Evolutionary conservation across 164 flowering plant genomes (phyloP), one percentile per base, ranked within the genome.

Genomic region (Echeveria elegans): DNA sequence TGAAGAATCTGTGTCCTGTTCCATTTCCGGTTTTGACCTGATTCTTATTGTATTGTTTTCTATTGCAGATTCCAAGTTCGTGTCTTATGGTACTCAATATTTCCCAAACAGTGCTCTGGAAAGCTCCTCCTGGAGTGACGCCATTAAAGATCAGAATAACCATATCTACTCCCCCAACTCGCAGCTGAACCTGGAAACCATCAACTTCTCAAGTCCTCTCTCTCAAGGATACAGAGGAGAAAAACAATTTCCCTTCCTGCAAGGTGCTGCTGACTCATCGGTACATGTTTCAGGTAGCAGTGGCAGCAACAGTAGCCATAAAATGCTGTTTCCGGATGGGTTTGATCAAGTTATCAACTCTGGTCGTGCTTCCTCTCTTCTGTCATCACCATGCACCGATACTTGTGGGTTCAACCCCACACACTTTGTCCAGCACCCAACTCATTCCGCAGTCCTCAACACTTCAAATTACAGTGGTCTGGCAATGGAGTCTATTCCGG

Each of bases 291-390:
- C 60, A n/a, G 63, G 31, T 4, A 19, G 0, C 0, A 19, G 15
- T n/a, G 26, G 24, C 65, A 37, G 41, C 38, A 19, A 34, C 65
- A 32, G 43, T 37, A 68, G 73, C 66, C 65, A 65, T 69, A 80
- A 65, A 62, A 72, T 73, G 66, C 37, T 71, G 67, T 76, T 72
- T 71, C 58, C 76, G 2, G 68, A 66, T 16, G 75, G 77, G 58
- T 65, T 76, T 52, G 70, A 48, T 64, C 74, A 58, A 63, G 73
- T 68, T 26, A 50, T 73, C 31, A 66, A 74, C 61, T 80, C 82
- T 18, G 69, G 69, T 66, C 68, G 87, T 85, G 86, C 87, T 85
- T 86, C 76, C 87, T 83, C 89, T 85, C 89, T 85, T 85, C 89
- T 85, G 89, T 85, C 89, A 85, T 82, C 85, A 26, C 74, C 77